Conservation (phyloP, 176 grass and related monocot species). For the Cenchrus purpureus region DNA sequence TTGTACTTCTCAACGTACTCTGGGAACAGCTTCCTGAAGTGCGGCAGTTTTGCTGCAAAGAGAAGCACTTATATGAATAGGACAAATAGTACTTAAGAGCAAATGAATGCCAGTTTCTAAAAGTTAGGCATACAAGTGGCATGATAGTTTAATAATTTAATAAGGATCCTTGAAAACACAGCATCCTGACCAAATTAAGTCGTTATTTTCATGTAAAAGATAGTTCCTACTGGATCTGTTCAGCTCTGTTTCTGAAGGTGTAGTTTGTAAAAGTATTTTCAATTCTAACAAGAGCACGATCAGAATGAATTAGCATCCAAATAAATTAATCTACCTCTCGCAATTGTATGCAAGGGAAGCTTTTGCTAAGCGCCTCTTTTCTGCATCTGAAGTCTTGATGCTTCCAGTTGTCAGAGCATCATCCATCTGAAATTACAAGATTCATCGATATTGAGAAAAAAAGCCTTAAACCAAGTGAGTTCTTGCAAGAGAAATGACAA, state of each 20-base stretch:
- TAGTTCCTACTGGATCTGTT: neutral
- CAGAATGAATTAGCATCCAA: neutral
- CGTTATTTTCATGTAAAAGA: neutral
- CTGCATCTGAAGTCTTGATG: constrained; percentile 82
- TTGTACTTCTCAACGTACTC: constrained; percentile 93
- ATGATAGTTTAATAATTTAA: neutral
- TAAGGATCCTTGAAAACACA: neutral
- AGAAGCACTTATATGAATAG: neutral
- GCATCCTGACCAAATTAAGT: neutral
- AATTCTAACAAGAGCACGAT: neutral
- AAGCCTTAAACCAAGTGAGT: neutral
- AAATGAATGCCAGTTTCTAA: neutral
- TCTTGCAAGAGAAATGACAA: constrained; percentile 8
- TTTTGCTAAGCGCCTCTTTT: constrained; percentile 89
- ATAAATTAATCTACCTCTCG: constrained; percentile 78
- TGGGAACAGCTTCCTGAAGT: constrained; percentile 94
- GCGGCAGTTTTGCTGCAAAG: constrained; percentile 85
- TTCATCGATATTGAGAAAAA: constrained; percentile 5
- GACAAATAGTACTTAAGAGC: constrained; percentile 3
- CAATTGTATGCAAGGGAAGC: constrained; percentile 98
- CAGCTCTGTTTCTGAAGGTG: neutral
- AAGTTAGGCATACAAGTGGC: neutral
- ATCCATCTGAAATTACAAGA: constrained; percentile 76
- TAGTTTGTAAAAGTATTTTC: neutral
- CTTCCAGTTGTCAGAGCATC: constrained; percentile 96